Evolutionary conservation across 2,329 filamentous ascomycete genomes (phyloP).

Genomic region (Diaporthe ampelina): DNA sequence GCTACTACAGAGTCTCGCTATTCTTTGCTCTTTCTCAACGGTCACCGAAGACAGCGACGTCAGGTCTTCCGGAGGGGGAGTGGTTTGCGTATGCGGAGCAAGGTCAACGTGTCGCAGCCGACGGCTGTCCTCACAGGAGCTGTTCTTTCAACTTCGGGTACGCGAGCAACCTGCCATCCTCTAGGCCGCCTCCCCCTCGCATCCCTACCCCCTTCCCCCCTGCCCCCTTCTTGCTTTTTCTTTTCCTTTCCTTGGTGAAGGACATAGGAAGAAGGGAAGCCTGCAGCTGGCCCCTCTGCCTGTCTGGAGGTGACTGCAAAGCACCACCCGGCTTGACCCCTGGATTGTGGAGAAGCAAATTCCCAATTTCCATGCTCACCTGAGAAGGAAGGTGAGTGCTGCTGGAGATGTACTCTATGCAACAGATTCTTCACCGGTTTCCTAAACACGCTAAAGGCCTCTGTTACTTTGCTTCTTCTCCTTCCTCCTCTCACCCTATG

Average conservation of each 20-base stretch:
- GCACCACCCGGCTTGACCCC: neutral
- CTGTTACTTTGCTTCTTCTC: neutral
- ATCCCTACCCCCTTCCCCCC: no score
- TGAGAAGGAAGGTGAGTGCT: constrained; percentile 8
- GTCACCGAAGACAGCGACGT: neutral
- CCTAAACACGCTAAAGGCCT: constrained; percentile 11
- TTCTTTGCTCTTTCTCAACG: neutral
- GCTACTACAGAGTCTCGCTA: neutral
- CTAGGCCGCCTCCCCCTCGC: neutral
- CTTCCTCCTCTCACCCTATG: neutral
- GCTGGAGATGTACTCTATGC: neutral
- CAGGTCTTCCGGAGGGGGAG: neutral
- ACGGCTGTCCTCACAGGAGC: neutral
- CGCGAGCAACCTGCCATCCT: neutral
- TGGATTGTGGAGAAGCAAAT: neutral
- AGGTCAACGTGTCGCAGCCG: neutral
- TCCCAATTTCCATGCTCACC: constrained; percentile 11
- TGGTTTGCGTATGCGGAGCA: neutral
- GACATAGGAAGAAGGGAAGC: neutral
- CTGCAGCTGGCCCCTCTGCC: neutral
- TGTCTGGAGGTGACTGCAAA: neutral
- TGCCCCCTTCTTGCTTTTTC: neutral
- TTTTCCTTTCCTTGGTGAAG: neutral
- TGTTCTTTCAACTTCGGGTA: neutral
- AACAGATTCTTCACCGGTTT: constrained; percentile 19